phyloP scores from a whole-genome alignment of 139 green algal genomes.

The Chara braunii region DNA sequence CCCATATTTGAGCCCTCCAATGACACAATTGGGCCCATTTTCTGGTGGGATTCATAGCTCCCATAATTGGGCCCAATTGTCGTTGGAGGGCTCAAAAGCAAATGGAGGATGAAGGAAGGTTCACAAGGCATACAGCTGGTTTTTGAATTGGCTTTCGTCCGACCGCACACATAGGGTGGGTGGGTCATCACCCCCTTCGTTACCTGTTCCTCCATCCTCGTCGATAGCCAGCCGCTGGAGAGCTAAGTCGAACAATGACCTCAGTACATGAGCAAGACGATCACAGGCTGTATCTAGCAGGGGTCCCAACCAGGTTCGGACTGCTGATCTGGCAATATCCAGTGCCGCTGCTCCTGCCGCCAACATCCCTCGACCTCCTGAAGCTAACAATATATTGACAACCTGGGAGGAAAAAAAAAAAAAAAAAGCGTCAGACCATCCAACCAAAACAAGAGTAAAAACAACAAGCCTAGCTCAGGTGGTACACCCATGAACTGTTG shows the following conservation, averaged over 20 bases:
- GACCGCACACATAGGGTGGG: neutral
- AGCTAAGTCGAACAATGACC: constrained; percentile 28
- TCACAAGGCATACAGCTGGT: neutral
- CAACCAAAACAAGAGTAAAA: no score
- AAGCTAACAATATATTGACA: constrained; percentile 79
- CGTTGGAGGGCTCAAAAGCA: constrained; percentile 1
- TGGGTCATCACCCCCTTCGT: neutral
- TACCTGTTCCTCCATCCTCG: constrained; percentile 8
- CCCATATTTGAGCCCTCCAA: no score
- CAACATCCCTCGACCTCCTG: constrained; percentile 35
- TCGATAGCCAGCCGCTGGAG: constrained; percentile 1
- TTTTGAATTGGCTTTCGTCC: neutral
- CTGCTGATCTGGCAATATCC: constrained; percentile 67
- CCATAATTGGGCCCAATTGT: no score
- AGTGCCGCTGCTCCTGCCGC: constrained; percentile 59
- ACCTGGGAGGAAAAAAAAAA: constrained; percentile 43
- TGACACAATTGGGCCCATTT: no score
- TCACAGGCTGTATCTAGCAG: constrained; percentile 70
- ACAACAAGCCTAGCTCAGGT: no score
- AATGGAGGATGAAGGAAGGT: neutral
- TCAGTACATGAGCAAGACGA: constrained; percentile 50
- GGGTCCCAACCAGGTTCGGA: constrained; percentile 59
- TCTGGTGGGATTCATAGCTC: no score
- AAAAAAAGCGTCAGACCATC: no score
- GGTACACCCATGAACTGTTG: no score